These are phyloP conservation scores for Penicillium coffeae DNA, from an alignment of 495 filamentous ascomycete species.

Conservation along the genomic window DNA sequence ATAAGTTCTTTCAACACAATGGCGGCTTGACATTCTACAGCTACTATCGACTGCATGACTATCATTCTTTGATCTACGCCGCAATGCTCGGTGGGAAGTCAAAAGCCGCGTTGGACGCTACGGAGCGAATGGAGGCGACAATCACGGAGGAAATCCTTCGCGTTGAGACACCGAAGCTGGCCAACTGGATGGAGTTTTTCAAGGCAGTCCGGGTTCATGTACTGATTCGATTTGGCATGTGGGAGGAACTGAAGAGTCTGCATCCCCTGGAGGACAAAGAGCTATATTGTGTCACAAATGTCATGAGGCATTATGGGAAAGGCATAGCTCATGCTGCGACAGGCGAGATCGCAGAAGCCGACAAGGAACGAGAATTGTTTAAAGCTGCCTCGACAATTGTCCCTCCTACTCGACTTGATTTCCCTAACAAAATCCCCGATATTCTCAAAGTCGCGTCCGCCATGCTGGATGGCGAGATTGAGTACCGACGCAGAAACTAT, in stretches of 20 bases:
- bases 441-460: slow-evolving; percentile 55
- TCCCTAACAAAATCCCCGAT: slow-evolving; percentile 60
- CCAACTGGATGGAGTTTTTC: slow-evolving; percentile 68
- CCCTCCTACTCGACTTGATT: slow-evolving; percentile 52
- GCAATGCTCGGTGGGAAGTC: slow-evolving; percentile 66
- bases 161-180: slow-evolving; percentile 62
- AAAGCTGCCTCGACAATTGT: slow-evolving; percentile 41
- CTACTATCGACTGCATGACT: slow-evolving; percentile 62
- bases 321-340: slow-evolving; percentile 59
- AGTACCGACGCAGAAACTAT: slow-evolving; percentile 56
- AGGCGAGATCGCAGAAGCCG: slow-evolving; percentile 43
- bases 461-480: slow-evolving; percentile 70
- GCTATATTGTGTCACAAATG: slow-evolving; percentile 60
- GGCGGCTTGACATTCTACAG: slow-evolving; percentile 62
- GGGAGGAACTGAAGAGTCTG: slow-evolving; percentile 53
- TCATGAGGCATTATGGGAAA: slow-evolving; percentile 63
- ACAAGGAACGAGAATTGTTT: slow-evolving; percentile 44
- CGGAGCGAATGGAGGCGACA: slow-evolving; percentile 44
- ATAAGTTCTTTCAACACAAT: slow-evolving; percentile 50
- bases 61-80: slow-evolving; percentile 66
- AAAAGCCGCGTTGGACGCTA: slow-evolving; percentile 53
- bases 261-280: slow-evolving; percentile 44
- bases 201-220: slow-evolving; percentile 59
- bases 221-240: slow-evolving; percentile 61
- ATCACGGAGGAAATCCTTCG: slow-evolving; percentile 58